phyloP scores from a whole-genome alignment of 2,329 filamentous ascomycete species.

The Sarocladium strictum region DNA sequence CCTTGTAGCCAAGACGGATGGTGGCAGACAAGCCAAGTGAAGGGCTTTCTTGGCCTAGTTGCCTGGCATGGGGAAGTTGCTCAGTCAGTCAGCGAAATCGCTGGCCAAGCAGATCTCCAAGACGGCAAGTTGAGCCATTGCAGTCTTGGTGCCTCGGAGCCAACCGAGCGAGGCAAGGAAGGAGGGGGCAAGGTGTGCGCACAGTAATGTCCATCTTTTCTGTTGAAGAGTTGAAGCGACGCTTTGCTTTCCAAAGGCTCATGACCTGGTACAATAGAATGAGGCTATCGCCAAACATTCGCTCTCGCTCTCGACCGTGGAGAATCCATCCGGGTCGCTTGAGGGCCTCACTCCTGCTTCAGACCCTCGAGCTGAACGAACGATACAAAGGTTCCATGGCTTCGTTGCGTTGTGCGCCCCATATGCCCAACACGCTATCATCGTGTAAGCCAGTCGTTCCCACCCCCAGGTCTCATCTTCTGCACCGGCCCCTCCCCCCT shows the following conservation, averaged over 20 bases:
- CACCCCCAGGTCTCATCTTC: neutral
- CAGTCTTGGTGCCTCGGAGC: constrained; percentile 5
- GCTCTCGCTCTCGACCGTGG: too few species aligned
- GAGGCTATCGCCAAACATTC: neutral
- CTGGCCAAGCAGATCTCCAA: constrained; percentile 5
- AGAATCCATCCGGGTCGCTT: too few species aligned
- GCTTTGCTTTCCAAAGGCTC: too few species aligned
- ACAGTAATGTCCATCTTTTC: neutral
- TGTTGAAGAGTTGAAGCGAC: too few species aligned
- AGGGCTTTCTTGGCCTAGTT: neutral
- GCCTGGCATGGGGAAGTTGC: neutral
- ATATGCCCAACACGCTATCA: neutral
- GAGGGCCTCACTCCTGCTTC: neutral
- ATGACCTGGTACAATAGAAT: neutral
- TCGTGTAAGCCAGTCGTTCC: neutral
- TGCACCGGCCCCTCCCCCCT: too few species aligned
- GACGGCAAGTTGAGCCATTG: neutral
- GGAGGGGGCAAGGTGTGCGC: too few species aligned
- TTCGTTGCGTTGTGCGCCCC: neutral
- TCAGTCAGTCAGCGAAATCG: neutral
- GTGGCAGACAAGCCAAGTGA: neutral
- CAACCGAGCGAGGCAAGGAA: neutral
- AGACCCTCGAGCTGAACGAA: neutral
- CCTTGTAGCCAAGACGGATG: neutral
- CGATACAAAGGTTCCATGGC: constrained; percentile 2